phyloP scores from a whole-genome alignment of 805 yeast genomes.

The Candida chauliodis region DNA sequence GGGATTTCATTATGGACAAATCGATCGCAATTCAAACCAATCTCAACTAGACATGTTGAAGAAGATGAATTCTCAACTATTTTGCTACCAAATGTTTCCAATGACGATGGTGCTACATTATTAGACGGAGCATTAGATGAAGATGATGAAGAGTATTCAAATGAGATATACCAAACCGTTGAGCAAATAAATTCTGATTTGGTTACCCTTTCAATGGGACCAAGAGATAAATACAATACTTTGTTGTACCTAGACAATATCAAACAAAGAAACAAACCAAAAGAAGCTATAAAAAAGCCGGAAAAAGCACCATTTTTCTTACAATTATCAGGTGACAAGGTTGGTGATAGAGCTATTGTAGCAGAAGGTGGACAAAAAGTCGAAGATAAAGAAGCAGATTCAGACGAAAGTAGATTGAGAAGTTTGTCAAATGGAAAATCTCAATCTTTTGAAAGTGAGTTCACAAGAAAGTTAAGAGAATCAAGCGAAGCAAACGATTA shows the following conservation, averaged over 20 bases:
- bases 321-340: slow-evolving; percentile 58
- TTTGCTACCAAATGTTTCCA: slow-evolving; percentile 71
- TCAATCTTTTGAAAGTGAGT: slow-evolving; percentile 65
- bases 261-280: slow-evolving; percentile 83
- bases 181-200: slow-evolving; percentile 62
- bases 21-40: slow-evolving; percentile 74
- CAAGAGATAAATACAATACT: slow-evolving; percentile 76
- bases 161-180: slow-evolving; percentile 45
- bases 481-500: slow-evolving; percentile 42
- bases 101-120: slow-evolving; percentile 68
- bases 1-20: slow-evolving; percentile 94
- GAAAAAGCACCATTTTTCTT: slow-evolving; percentile 80
- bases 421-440: slow-evolving; percentile 24
- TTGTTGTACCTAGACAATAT: slow-evolving; percentile 79
- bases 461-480: slow-evolving; percentile 62
- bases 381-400: slow-evolving; percentile 14
- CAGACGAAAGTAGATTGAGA: slow-evolving; percentile 31
- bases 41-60: slow-evolving; percentile 71
- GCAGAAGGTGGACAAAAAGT: slow-evolving; percentile 28
- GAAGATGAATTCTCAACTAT: slow-evolving; percentile 69
- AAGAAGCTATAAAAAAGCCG: slow-evolving; percentile 81
- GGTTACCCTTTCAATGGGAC: slow-evolving; percentile 71
- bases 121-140: slow-evolving; percentile 74
- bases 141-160: slow-evolving; percentile 25
- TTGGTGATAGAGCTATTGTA: slow-evolving; percentile 64